Percentiles rank a stretch among this genome's conserved stretches.
Conservation (phyloP, 176 grass and related monocot genomes). For the Musa beccarii region DNA sequence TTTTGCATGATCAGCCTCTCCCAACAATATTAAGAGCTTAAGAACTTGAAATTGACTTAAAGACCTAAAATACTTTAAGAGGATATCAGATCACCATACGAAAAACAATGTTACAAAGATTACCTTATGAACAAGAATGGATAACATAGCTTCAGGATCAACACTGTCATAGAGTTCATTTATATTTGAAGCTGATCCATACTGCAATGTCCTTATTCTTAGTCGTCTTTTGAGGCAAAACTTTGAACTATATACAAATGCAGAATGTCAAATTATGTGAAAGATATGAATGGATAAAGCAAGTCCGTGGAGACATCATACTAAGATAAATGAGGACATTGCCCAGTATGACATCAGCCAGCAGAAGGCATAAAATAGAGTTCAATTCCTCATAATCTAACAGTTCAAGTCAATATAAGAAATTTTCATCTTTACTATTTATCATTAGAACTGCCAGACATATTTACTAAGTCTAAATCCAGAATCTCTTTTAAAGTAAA, state of each 20-base stretch:
- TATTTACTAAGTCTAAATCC: too few relatives aligned
- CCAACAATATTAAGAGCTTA: neutral
- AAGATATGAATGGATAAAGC: neutral
- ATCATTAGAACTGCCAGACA: too few relatives aligned
- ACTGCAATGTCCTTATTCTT: conserved; percentile 90
- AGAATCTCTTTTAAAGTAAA: too few relatives aligned
- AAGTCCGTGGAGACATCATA: neutral
- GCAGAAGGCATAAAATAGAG: too few relatives aligned
- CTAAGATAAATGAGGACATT: too few relatives aligned
- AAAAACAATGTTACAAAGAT: neutral
- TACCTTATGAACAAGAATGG: conserved; percentile 99
- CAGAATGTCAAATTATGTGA: conserved; percentile 15
- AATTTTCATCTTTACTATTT: too few relatives aligned
- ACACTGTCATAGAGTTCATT: conserved; percentile 90
- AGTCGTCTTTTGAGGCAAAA: conserved; percentile 80
- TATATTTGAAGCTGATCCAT: conserved; percentile 55
- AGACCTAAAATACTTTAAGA: neutral
- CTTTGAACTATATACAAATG: conserved; percentile 35
- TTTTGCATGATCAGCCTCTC: neutral
- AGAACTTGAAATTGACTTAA: neutral
- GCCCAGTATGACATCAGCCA: too few relatives aligned
- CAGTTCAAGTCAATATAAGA: too few relatives aligned
- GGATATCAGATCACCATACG: neutral
- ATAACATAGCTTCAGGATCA: conserved; percentile 67
- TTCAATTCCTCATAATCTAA: too few relatives aligned